Base-by-base conservation (phyloP, 169 alveolate genomes). In the Babesia ovis region DNA sequence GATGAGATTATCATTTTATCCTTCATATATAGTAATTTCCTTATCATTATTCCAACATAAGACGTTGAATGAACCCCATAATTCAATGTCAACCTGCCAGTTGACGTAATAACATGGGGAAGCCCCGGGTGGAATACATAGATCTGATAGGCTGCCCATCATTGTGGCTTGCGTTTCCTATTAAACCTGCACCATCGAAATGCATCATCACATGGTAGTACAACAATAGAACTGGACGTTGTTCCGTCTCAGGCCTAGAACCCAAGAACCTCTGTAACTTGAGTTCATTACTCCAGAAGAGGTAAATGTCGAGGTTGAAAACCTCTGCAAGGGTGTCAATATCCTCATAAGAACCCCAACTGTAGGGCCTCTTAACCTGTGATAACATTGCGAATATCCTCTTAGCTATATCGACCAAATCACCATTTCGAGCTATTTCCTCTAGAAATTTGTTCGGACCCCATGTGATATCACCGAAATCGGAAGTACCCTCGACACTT, bases 341-440 rank as follows among this genome's bases (percentile, higher is more conserved):
- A 45, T 81, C 89, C 25, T 64, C 81, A 20, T 73, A 51, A 0
- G 68, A 46, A 3, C 82, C 89, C 89, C 89, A 81, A 22, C 61
- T 39, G n/a, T 35, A 29, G 5, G 77, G 83, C 42, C 41, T 54
- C 12, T 11, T 12, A 18, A 42, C 45, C 45, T 66, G 55, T 1
- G 76, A 0, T 12, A 81, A 29, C n/a, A 14, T 39, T 6, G 51
- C 35, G 58, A 22, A 81, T 12, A 81, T 37, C 29, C n/a, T 8
- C 37, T 39, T 72, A 9, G 79, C 79, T 22, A 72, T 71, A 39
- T 67, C 62, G 14, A 81, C 22, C n/a, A 56, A 58, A 9, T 71
- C 73, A 20, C 54, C 56, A 25, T 32, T 58, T 14, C 25, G 31
- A 6, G 53, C 11, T 20, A 81, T n/a, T 32, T 29, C 61, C 31